phyloP scores from a whole-genome alignment of 305 asterid species.

The Petunia hybrid region DNA sequence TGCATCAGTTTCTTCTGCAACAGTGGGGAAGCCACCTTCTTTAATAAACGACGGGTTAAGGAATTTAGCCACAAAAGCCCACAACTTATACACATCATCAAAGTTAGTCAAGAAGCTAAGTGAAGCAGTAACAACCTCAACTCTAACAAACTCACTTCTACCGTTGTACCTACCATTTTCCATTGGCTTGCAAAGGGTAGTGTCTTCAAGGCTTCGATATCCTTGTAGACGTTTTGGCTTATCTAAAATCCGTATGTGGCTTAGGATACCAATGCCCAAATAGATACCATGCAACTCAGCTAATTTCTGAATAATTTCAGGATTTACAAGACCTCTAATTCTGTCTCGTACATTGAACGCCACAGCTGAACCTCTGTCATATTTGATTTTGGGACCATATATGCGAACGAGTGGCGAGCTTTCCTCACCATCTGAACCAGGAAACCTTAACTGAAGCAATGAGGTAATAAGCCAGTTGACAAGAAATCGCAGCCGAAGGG shows the following conservation, averaged over 20 bases:
- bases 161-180: constrained; percentile 71
- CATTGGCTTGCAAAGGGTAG: constrained; percentile 91
- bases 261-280: constrained; percentile 86
- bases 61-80: constrained; percentile 94
- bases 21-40: constrained; percentile 73
- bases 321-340: constrained; percentile 75
- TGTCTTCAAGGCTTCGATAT: constrained; percentile 62
- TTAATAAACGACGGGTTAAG: constrained; percentile 77
- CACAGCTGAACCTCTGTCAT: constrained; percentile 97
- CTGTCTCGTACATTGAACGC: constrained; percentile 89
- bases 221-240: constrained; percentile 67
- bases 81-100: constrained; percentile 86
- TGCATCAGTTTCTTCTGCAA: constrained; percentile 46
- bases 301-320: constrained; percentile 84
- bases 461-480: constrained; percentile 95
- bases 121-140: constrained; percentile 97
- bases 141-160: constrained; percentile 82
- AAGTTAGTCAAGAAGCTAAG: constrained; percentile 84
- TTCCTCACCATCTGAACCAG: constrained; percentile 55
- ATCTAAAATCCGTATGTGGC: constrained; percentile 80
- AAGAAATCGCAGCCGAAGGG: constrained; percentile 81
- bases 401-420: constrained; percentile 72
- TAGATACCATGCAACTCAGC: constrained; percentile 77
- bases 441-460: constrained; percentile 75
- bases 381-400: constrained; percentile 93